Evolutionary conservation across 2,329 filamentous ascomycete species (phyloP).

Genomic region (Talaromyces sp.): DNA sequence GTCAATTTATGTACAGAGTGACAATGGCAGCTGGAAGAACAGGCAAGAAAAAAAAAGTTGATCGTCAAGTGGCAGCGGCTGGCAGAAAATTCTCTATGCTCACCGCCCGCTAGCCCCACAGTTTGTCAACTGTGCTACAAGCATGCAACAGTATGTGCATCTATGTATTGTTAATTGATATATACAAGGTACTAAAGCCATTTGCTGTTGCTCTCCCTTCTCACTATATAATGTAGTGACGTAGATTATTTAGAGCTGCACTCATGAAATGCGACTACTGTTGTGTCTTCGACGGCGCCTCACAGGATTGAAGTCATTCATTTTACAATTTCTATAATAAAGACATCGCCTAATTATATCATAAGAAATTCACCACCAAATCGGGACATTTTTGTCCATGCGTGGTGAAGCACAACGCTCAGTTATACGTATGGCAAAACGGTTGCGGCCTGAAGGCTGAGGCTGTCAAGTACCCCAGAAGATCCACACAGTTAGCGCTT

Average conservation of each 20-base stretch:
- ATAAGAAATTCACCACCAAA: neutral
- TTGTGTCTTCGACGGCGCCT: neutral
- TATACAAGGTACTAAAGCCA: neutral
- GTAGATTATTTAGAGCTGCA: neutral
- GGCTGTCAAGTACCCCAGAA: conserved; percentile 5
- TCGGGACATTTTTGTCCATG: neutral
- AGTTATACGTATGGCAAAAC: neutral
- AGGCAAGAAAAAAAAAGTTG: conserved; percentile 5
- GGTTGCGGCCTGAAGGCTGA: conserved; percentile 1
- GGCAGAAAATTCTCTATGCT: conserved; percentile 1
- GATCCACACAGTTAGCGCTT: conserved; percentile 1
- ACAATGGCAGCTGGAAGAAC: neutral
- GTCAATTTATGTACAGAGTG: neutral
- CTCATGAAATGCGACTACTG: neutral
- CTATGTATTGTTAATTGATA: too few species aligned
- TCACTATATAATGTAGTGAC: neutral
- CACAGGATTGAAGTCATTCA: neutral
- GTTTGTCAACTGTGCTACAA: neutral
- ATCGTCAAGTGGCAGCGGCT: neutral
- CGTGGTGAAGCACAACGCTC: too few species aligned
- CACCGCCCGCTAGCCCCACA: conserved; percentile 4
- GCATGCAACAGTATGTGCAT: neutral
- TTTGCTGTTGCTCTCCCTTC: neutral
- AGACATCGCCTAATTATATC: neutral
- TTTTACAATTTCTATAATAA: neutral